Conservation (phyloP, 257 asterid genomes). For the Jacaranda mimosifolia region DNA sequence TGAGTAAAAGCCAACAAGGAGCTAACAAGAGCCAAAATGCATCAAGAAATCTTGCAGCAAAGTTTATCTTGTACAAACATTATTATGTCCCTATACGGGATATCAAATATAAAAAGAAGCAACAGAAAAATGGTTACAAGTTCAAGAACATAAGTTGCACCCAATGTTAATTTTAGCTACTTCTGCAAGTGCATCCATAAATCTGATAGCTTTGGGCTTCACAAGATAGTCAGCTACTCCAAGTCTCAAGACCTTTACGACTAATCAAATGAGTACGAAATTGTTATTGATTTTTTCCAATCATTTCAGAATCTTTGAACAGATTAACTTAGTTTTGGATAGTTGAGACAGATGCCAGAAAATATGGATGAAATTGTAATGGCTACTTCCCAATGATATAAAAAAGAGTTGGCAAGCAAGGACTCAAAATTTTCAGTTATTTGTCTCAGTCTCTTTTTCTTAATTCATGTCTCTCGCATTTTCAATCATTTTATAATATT, state of each 20-base stretch:
- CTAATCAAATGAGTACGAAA: slow-evolving; percentile 32
- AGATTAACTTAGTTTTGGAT: not conserved
- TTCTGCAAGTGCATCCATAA: slow-evolving; percentile 45
- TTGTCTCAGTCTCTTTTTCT: too few species aligned
- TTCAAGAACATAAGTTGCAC: not conserved
- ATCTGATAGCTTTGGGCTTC: slow-evolving; percentile 60
- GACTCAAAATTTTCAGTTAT: too few species aligned
- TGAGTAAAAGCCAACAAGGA: not conserved
- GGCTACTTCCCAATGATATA: too few species aligned
- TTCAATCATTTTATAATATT: too few species aligned
- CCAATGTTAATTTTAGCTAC: not conserved
- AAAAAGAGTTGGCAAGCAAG: too few species aligned
- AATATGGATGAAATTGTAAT: too few species aligned
- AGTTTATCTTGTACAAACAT: too few species aligned
- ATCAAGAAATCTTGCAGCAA: not conserved
- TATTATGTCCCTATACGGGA: not conserved
- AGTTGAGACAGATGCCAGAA: too few species aligned
- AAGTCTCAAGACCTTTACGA: slow-evolving; percentile 63
- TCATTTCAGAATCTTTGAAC: not conserved
- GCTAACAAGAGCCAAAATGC: not conserved
- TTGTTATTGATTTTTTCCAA: not conserved
- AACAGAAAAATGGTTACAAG: not conserved
- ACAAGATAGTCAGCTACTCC: slow-evolving; percentile 77
- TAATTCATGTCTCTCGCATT: too few species aligned
- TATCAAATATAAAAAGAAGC: too few species aligned